phyloP scores from a whole-genome alignment of 2,329 filamentous ascomycete species.

The Neonectria faginata region DNA sequence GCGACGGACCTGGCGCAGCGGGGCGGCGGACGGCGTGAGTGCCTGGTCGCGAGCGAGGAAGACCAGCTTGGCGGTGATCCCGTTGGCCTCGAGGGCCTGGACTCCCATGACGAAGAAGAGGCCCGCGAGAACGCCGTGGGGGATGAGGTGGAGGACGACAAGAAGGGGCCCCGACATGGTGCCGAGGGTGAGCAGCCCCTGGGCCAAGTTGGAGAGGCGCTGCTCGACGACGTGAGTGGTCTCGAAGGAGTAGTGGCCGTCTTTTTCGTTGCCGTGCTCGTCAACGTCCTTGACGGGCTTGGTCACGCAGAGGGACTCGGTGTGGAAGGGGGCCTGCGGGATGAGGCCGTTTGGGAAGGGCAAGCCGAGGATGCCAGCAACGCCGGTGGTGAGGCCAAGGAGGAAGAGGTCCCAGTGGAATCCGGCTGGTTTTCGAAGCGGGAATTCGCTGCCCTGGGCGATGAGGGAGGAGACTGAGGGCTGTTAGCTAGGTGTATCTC shows the following conservation, averaged over 20 bases:
- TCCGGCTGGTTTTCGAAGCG: slow-evolving; percentile 81
- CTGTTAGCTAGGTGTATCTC: slow-evolving; percentile 11
- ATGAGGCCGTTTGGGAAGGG: slow-evolving; percentile 88
- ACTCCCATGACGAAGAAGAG: slow-evolving; percentile 89
- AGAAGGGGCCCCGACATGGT: slow-evolving; percentile 83
- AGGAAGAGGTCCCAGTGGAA: slow-evolving; percentile 91
- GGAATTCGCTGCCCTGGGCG: slow-evolving; percentile 85
- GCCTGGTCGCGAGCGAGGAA: slow-evolving; percentile 74
- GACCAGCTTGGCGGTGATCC: slow-evolving; percentile 79
- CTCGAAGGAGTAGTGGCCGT: slow-evolving; percentile 63
- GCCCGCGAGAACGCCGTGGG: slow-evolving; percentile 82
- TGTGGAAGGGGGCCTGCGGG: slow-evolving; percentile 86
- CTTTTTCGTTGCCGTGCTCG: slow-evolving; percentile 65
- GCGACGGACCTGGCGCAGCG: slow-evolving; percentile 71
- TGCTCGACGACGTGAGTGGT: slow-evolving; percentile 79
- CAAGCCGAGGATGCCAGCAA: slow-evolving; percentile 80
- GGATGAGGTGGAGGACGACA: slow-evolving; percentile 79
- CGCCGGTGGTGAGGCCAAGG: slow-evolving; percentile 79
- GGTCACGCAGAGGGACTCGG: slow-evolving; percentile 80
- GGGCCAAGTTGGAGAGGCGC: slow-evolving; percentile 80
- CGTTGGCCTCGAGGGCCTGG: slow-evolving; percentile 80
- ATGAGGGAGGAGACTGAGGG: slow-evolving; percentile 80
- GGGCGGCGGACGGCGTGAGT: slow-evolving; percentile 70
- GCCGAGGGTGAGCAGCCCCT: slow-evolving; percentile 81
- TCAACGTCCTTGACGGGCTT: slow-evolving; percentile 63